Conservation (phyloP, 2,329 filamentous ascomycete genomes). For the Fusarium ambrosium region DNA sequence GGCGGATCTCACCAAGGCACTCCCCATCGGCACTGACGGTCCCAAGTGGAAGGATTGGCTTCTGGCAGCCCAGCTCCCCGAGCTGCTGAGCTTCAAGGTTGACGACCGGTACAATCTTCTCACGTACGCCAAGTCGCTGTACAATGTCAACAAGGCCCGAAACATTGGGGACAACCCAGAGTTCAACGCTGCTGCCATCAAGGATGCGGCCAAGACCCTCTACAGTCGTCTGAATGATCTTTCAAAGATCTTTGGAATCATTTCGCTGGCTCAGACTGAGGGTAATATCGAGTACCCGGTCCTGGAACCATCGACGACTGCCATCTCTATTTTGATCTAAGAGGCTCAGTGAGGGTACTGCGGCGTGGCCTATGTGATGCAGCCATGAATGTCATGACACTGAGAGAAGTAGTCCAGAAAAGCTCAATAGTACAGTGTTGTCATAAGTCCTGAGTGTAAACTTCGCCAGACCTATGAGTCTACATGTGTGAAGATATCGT, state of each 20-base stretch:
- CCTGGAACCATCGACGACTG: neutral
- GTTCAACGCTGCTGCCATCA: neutral
- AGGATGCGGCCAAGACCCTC: neutral
- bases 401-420: neutral
- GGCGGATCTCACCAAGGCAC: conserved; percentile 21
- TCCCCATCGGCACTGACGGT: conserved; percentile 28
- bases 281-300: neutral
- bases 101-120: conserved; percentile 27
- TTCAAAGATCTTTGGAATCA: neutral
- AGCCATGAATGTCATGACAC: neutral
- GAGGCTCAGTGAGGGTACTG: neutral
- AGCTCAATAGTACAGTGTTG: neutral
- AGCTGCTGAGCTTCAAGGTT: conserved; percentile 35
- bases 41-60: conserved; percentile 39
- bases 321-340: neutral
- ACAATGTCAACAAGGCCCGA: neutral
- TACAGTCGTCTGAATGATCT: neutral
- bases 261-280: neutral
- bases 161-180: neutral
- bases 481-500: neutral
- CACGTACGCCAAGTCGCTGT: conserved; percentile 19
- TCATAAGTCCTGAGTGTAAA: neutral
- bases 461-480: neutral
- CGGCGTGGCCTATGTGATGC: too few species aligned
- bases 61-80: conserved; percentile 16